Conservation (phyloP, 768 basidiomycete species). For the Auricularia sp. region DNA sequence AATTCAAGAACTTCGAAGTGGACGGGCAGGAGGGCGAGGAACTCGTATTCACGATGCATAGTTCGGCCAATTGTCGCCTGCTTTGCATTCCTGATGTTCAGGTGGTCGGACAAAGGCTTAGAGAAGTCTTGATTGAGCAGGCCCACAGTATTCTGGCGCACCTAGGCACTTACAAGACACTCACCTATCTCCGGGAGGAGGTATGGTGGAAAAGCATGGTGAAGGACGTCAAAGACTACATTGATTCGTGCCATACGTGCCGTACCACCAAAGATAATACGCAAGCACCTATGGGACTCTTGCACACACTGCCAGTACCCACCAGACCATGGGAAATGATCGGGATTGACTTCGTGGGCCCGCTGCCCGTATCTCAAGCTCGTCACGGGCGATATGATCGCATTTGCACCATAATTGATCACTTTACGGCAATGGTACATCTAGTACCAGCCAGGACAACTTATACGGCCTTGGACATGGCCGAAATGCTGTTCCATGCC, state of each 20-base stretch:
- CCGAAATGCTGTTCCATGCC: slow-evolving; percentile 24
- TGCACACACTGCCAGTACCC: slow-evolving; percentile 15
- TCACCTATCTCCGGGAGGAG: slow-evolving; percentile 2
- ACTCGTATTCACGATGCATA: not conserved
- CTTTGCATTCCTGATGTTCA: slow-evolving; percentile 9
- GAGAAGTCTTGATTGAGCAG: slow-evolving; percentile 9
- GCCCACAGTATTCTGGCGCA: slow-evolving; percentile 30
- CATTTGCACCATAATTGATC: slow-evolving; percentile 18
- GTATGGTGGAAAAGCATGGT: slow-evolving; percentile 32
- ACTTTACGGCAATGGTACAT: slow-evolving; percentile 15
- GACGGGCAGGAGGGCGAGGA: not conserved
- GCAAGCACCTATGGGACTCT: slow-evolving; percentile 15
- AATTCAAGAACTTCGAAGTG: slow-evolving; percentile 6
- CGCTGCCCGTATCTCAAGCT: slow-evolving; percentile 15
- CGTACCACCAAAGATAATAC: slow-evolving; percentile 11
- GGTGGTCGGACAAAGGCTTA: not conserved
- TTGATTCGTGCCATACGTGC: slow-evolving; percentile 17
- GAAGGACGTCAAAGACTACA: slow-evolving; percentile 16
- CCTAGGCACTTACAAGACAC: slow-evolving; percentile 20
- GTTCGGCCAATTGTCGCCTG: not conserved
- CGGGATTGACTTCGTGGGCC: slow-evolving; percentile 19
- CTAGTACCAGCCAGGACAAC: slow-evolving; percentile 19
- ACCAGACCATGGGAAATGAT: slow-evolving; percentile 17
- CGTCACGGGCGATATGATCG: slow-evolving; percentile 14
- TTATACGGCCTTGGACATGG: slow-evolving; percentile 24